These are phyloP conservation scores for Phaffomyces opuntiae DNA, from an alignment of 805 yeast genomes.

Conservation along the genomic window DNA sequence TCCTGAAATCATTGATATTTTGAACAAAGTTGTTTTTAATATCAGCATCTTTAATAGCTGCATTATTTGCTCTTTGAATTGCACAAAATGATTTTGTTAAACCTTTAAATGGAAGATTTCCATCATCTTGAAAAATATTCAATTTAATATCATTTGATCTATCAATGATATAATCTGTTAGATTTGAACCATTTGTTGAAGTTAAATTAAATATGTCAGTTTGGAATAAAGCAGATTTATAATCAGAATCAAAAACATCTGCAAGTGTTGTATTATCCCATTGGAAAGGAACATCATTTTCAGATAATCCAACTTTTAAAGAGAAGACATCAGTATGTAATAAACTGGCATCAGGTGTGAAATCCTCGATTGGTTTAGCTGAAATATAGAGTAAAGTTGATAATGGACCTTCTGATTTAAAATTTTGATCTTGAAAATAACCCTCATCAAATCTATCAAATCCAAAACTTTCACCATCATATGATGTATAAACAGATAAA, in stretches of 20 bases:
- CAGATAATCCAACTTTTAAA: conserved; percentile 55
- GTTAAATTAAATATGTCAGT: conserved; percentile 44
- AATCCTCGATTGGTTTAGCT: conserved; percentile 10
- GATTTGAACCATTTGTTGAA: conserved; percentile 3
- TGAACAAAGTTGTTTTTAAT: conserved; percentile 26
- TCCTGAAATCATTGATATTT: conserved; percentile 43
- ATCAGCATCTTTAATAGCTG: conserved; percentile 23
- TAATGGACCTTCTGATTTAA: conserved; percentile 8
- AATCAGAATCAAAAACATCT: conserved; percentile 61
- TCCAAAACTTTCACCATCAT: conserved; percentile 1
- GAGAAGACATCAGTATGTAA: conserved; percentile 3
- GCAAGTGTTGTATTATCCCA: conserved; percentile 59
- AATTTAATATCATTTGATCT: conserved; percentile 27
- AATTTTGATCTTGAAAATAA: conserved; percentile 10
- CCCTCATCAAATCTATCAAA: conserved; percentile 8
- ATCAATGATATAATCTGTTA: not conserved
- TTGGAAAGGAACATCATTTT: conserved; percentile 54
- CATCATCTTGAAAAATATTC: conserved; percentile 40
- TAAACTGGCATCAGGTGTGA: not conserved
- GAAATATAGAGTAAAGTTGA: conserved; percentile 6
- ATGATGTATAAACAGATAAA: conserved; percentile 2
- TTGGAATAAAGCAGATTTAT: conserved; percentile 55
- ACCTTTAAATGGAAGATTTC: conserved; percentile 28
- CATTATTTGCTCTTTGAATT: conserved; percentile 29
- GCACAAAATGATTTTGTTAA: conserved; percentile 69